Evolutionary conservation across 1,284 basidiomycete species (phyloP).

Genomic region (Pterulicium gracile): DNA sequence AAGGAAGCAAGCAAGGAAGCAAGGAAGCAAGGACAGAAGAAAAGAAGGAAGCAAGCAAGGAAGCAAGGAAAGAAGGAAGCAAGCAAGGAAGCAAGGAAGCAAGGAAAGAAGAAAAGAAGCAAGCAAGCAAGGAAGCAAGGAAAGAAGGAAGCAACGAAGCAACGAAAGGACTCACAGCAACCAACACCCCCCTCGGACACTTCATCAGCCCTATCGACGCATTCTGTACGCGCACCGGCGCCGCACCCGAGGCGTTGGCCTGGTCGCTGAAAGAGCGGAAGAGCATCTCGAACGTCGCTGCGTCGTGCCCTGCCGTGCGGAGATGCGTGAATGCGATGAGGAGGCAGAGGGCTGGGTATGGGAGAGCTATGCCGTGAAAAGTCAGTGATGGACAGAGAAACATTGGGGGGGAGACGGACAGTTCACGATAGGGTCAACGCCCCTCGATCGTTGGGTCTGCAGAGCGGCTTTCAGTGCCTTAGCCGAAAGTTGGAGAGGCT

Average conservation of each 20-base stretch:
- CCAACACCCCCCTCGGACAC: slow-evolving; percentile 48
- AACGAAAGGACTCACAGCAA: slow-evolving; percentile 34
- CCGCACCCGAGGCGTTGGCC: slow-evolving; percentile 52
- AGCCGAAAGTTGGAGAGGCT: neutral
- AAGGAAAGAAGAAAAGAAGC: neutral
- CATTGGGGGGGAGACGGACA: no score
- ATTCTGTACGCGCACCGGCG: slow-evolving; percentile 64
- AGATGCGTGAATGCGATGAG: slow-evolving; percentile 61
- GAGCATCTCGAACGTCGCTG: slow-evolving; percentile 73
- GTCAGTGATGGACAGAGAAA: no score
- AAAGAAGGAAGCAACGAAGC: slow-evolving; percentile 3
- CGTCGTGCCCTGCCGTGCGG: slow-evolving; percentile 52
- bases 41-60: no score
- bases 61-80: slow-evolving; percentile 2
- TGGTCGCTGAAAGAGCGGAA: slow-evolving; percentile 58
- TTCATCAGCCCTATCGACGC: slow-evolving; percentile 66
- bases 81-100: slow-evolving; percentile 8
- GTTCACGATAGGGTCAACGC: no score
- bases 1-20: no score
- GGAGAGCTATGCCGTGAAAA: slow-evolving; percentile 32
- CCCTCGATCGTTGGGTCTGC: slow-evolving; percentile 26
- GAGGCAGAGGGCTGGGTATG: slow-evolving; percentile 66
- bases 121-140: slow-evolving; percentile 5
- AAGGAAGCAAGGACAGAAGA: no score
- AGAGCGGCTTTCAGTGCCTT: neutral